Evolutionary conservation across 306 rosid genomes (phyloP).

Genomic region (Gynostemma pentaphyllum): DNA sequence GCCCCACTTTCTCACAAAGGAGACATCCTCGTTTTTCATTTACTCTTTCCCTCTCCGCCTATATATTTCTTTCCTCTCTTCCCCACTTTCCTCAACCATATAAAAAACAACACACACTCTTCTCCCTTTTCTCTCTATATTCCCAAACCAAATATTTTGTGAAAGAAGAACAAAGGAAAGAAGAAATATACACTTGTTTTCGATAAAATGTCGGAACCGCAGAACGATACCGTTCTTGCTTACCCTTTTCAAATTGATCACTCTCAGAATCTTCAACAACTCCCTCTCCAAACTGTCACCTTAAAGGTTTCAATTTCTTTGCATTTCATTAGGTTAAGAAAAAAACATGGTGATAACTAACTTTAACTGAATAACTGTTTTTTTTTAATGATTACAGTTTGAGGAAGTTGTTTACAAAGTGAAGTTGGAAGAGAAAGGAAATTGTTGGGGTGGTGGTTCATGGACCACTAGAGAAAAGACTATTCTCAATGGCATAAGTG

Average conservation of each 20-base stretch:
- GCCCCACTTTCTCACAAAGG: not conserved
- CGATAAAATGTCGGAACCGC: slow-evolving; percentile 25
- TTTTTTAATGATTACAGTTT: slow-evolving; percentile 38
- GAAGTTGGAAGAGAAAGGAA: slow-evolving; percentile 43
- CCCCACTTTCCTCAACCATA: slow-evolving; percentile 4
- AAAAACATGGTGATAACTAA: not conserved
- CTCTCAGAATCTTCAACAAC: slow-evolving; percentile 44
- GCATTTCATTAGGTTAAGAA: no score
- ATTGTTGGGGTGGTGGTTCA: slow-evolving; percentile 31
- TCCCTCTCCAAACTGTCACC: slow-evolving; percentile 55
- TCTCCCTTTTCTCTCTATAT: not conserved
- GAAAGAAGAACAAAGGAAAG: slow-evolving; percentile 27
- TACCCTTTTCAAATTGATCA: slow-evolving; percentile 30
- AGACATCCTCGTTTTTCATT: not conserved
- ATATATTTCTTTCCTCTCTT: slow-evolving; percentile 2
- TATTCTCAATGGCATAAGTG: slow-evolving; percentile 68
- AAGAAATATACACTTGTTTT: no score
- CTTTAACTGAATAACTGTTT: no score
- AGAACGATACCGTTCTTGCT: slow-evolving; percentile 34
- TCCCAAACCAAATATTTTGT: no score
- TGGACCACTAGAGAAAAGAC: slow-evolving; percentile 51
- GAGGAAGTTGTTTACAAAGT: slow-evolving; percentile 88
- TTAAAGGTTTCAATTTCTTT: slow-evolving; percentile 45
- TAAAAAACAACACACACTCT: not conserved
- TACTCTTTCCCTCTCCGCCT: not conserved